phyloP scores from a whole-genome alignment of 441 rosid species.

The Isatis lusitanica region DNA sequence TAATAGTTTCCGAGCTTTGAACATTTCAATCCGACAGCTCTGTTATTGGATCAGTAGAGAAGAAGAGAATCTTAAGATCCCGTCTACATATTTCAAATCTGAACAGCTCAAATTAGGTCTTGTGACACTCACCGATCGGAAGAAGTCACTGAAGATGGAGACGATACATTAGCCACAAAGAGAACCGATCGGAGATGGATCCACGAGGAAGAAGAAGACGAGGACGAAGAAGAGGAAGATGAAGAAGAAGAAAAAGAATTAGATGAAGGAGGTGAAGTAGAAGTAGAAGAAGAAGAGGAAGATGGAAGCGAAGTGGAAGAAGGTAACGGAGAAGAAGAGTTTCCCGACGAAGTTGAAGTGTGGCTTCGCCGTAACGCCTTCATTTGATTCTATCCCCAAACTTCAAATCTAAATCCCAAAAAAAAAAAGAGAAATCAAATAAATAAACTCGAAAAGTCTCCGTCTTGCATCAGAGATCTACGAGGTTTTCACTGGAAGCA shows the following conservation, averaged over 20 bases:
- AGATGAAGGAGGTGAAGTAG: slow-evolving; percentile 40
- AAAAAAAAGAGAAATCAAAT: neutral
- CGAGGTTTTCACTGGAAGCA: neutral
- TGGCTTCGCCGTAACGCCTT: slow-evolving; percentile 90
- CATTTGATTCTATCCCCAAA: slow-evolving; percentile 48
- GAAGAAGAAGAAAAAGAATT: slow-evolving; percentile 43
- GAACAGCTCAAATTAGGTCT: neutral
- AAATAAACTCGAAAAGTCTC: neutral
- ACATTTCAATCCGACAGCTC: slow-evolving; percentile 1
- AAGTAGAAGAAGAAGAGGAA: slow-evolving; percentile 27
- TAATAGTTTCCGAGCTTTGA: neutral
- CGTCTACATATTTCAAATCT: slow-evolving; percentile 26
- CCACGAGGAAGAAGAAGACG: slow-evolving; percentile 75
- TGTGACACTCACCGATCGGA: slow-evolving; percentile 75
- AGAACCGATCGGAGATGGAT: slow-evolving; percentile 88
- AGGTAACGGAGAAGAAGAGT: slow-evolving; percentile 34
- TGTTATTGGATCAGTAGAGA: slow-evolving; percentile 38
- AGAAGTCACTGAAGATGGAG: slow-evolving; percentile 81
- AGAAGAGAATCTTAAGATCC: slow-evolving; percentile 29
- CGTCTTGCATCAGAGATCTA: slow-evolving; percentile 22
- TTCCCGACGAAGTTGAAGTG: slow-evolving; percentile 70
- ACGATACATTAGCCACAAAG: slow-evolving; percentile 74
- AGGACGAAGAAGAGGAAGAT: slow-evolving; percentile 48
- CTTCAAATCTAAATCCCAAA: neutral
- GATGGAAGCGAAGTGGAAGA: slow-evolving; percentile 31